Percentiles rank a stretch among this genome's conserved stretches.
These are phyloP conservation scores for Fusarium duplospermum DNA, from an alignment of 2,329 filamentous ascomycete species.

Conservation along the genomic window DNA sequence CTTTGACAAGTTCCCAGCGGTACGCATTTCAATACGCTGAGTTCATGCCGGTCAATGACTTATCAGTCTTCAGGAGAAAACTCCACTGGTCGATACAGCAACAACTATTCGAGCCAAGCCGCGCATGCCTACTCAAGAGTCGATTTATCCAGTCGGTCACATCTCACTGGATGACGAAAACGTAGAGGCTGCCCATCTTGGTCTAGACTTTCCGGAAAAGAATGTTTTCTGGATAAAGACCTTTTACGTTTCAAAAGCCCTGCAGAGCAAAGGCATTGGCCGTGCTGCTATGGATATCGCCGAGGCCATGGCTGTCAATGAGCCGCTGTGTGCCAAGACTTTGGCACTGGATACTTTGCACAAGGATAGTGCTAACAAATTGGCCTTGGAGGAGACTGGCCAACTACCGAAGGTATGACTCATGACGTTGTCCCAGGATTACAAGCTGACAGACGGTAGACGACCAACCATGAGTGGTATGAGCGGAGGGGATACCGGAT, in stretches of 20 bases:
- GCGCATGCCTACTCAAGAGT: constrained; percentile 19
- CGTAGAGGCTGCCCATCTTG: constrained; percentile 16
- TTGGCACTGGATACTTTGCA: constrained; percentile 45
- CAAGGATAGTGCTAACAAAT: constrained; percentile 33
- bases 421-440: rapidly evolving
- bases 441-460: constrained; percentile 11
- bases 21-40: rapidly evolving
- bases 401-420: constrained; percentile 15
- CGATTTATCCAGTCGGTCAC: constrained; percentile 39
- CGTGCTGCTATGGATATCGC: constrained; percentile 46
- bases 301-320: constrained; percentile 41
- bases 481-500: constrained; percentile 42
- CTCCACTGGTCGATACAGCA: constrained; percentile 30
- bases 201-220: constrained; percentile 30
- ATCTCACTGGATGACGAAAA: constrained; percentile 41
- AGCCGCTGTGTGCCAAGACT: constrained; percentile 40
- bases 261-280: constrained; percentile 43
- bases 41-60: rapidly evolving
- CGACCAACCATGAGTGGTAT: constrained; percentile 47
- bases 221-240: constrained; percentile 47
- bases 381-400: constrained; percentile 4
- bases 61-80: constrained; percentile 17
- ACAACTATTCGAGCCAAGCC: constrained; percentile 23
- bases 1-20: constrained; percentile 28
- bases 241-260: constrained; percentile 41